phyloP scores from a whole-genome alignment of 164 flowering plant genomes.

The Macadamia tetraphylla region DNA sequence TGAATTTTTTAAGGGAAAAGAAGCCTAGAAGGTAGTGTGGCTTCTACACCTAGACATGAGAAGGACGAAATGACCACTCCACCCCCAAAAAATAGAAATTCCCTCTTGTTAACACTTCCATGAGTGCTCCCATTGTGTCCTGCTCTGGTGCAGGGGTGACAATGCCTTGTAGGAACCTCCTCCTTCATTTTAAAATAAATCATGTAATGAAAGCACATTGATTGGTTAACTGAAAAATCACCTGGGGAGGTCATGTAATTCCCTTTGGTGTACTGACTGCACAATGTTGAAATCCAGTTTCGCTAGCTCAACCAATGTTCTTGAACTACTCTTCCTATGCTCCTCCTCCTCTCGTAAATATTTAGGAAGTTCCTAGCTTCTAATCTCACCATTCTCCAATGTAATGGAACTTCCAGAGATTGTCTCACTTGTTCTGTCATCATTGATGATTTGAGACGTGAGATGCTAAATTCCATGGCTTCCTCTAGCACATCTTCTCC shows the following conservation, averaged over 20 bases:
- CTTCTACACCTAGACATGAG: too few species aligned
- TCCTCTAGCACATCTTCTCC: constrained; percentile 24
- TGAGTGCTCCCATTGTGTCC: too few species aligned
- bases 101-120: too few species aligned
- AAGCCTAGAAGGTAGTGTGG: too few species aligned
- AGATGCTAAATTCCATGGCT: constrained; percentile 17
- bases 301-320: constrained; percentile 19
- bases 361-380: constrained; percentile 20
- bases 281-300: constrained; percentile 26
- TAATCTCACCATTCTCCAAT: constrained; percentile 20
- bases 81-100: too few species aligned
- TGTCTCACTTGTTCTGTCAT: constrained; percentile 3
- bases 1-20: too few species aligned
- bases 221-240: background rate
- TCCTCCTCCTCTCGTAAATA: constrained; percentile 5
- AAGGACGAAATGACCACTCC: background rate
- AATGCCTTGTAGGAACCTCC: too few species aligned
- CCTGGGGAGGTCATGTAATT: constrained; percentile 19
- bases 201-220: too few species aligned
- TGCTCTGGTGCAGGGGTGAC: too few species aligned
- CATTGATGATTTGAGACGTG: background rate
- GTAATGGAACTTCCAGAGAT: constrained; percentile 19
- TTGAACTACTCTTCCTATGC: background rate
- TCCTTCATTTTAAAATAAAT: too few species aligned
- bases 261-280: constrained; percentile 21